A percentile compares a stretch with the other conserved stretches of the same genome.
phyloP scores from a whole-genome alignment of 805 yeast species.

The Barnettozyma sucrosica region DNA sequence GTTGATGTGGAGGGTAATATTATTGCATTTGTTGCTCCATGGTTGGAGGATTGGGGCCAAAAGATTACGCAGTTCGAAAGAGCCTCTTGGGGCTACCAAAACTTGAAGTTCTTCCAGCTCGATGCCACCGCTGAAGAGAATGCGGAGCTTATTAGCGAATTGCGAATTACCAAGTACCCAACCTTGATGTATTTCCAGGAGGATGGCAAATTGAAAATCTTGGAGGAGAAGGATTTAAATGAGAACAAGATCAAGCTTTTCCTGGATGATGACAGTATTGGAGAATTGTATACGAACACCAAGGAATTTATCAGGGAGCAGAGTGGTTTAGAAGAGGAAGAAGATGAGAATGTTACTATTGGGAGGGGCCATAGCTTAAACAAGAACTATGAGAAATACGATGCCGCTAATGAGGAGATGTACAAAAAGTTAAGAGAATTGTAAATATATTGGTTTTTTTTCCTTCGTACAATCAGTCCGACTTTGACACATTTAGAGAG shows the following conservation, averaged over 20 bases:
- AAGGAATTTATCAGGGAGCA: slow-evolving; percentile 11
- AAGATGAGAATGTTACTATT: slow-evolving; percentile 6
- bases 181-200: slow-evolving; percentile 23
- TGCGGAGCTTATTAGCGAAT: slow-evolving; percentile 25
- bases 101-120: slow-evolving; percentile 27
- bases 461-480: background rate
- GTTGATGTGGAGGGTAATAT: slow-evolving; percentile 11
- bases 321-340: slow-evolving; percentile 14
- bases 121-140: slow-evolving; percentile 29
- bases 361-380: background rate
- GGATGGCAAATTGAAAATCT: slow-evolving; percentile 8
- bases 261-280: slow-evolving; percentile 25
- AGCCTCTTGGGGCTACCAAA: slow-evolving; percentile 22
- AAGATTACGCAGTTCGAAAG: slow-evolving; percentile 29
- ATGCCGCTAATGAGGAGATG: slow-evolving; percentile 14
- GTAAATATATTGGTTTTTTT: slow-evolving; percentile 3
- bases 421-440: slow-evolving; percentile 21
- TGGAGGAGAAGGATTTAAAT: slow-evolving; percentile 18
- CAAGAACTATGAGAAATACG: slow-evolving; percentile 7
- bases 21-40: slow-evolving; percentile 33
- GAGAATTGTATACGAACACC: slow-evolving; percentile 11
- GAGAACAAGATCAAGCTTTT: slow-evolving; percentile 25
- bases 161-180: slow-evolving; percentile 28
- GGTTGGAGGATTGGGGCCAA: slow-evolving; percentile 30
- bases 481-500: background rate